Base-by-base conservation (phyloP, 2,329 filamentous ascomycete species). In the Graphilbum fragrans region DNA sequence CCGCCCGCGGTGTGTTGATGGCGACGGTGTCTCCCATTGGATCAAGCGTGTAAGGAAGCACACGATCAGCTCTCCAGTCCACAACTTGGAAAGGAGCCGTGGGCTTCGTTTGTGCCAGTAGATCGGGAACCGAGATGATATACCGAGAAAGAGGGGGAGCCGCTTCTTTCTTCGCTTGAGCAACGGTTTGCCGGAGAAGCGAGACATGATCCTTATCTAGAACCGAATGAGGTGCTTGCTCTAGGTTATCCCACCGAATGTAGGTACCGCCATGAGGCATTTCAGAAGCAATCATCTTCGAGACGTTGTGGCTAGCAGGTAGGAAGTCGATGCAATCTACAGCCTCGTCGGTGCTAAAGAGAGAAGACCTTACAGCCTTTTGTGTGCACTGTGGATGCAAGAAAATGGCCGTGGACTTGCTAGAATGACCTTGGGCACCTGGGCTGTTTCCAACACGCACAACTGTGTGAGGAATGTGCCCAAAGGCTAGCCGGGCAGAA, bases 1-100 rank as follows among this genome's bases (percentile, higher is more conserved):
- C 29, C 3, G 21, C 32, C 11, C 21, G n/a, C n/a, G n/a, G n/a
- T n/a, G n/a, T 23, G 12, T 11, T 12, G 10, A 16, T 23, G 32
- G 8, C 18, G 23, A 12, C 9, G 16, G 20, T 18, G 18, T 8
- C 5, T 2, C 11, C n/a, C 22, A n/a, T 45, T 2, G 58, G 53
- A 32, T 52, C 49, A 16, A 57, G 46, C 0, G 49, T 42, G 21
- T 54, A 43, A 1, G 47, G 20, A 1, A 58, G 47, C 1, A 45
- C 47, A 1, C 62, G 53, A 19, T 63, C 52, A 1, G 53, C 51
- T 32, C 53, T 54, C 65, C 65, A 68, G 50, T 66, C 56, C 10
- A 67, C 41, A 3, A 65, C 39, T 14, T 53, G 51, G 45, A 63
- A 37, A 3, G 23, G n/a, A 1, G 16, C 12, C 6, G 19, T 2